Percentiles rank a stretch among this genome's conserved stretches.
These are phyloP conservation scores for Colletotrichum shisoi DNA, from an alignment of 2,329 filamentous ascomycete species.

Conservation along the genomic window DNA sequence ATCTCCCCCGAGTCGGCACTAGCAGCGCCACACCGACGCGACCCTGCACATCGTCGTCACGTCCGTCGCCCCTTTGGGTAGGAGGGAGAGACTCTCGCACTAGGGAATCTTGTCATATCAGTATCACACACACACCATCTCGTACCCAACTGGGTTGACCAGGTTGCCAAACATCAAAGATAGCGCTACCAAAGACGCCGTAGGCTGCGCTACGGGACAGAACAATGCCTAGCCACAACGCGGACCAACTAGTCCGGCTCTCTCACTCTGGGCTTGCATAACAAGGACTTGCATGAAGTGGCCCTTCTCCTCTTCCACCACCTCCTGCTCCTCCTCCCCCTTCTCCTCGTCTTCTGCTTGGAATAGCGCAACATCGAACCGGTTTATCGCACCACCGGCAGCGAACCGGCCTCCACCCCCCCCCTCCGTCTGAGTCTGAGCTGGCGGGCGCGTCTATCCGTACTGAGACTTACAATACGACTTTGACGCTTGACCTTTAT, in stretches of 20 bases:
- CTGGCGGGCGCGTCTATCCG: constrained; percentile 11
- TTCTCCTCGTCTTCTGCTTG: neutral
- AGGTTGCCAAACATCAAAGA: constrained; percentile 10
- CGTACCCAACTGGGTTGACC: neutral
- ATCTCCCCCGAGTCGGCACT: constrained; percentile 26
- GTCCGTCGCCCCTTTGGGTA: constrained; percentile 23
- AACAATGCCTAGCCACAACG: constrained; percentile 25
- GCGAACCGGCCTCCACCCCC: constrained; percentile 28
- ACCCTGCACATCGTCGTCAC: constrained; percentile 34
- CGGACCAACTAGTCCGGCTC: constrained; percentile 32
- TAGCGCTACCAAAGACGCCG: constrained; percentile 28
- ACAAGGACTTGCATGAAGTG: constrained; percentile 12
- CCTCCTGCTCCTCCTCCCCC: neutral
- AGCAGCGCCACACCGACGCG: constrained; percentile 33
- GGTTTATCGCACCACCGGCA: constrained; percentile 37
- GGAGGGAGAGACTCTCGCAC: constrained; percentile 22
- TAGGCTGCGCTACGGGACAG: constrained; percentile 9
- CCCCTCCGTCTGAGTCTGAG: constrained; percentile 1
- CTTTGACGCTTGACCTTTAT: no score
- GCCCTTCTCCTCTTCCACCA: neutral
- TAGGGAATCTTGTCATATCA: neutral
- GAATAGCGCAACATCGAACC: constrained; percentile 30
- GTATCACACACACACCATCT: constrained; percentile 3
- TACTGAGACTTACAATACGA: neutral
- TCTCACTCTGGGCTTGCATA: constrained; percentile 22